phyloP scores from a whole-genome alignment of 2,329 filamentous ascomycete species.

The Paecilomyces sp. region DNA sequence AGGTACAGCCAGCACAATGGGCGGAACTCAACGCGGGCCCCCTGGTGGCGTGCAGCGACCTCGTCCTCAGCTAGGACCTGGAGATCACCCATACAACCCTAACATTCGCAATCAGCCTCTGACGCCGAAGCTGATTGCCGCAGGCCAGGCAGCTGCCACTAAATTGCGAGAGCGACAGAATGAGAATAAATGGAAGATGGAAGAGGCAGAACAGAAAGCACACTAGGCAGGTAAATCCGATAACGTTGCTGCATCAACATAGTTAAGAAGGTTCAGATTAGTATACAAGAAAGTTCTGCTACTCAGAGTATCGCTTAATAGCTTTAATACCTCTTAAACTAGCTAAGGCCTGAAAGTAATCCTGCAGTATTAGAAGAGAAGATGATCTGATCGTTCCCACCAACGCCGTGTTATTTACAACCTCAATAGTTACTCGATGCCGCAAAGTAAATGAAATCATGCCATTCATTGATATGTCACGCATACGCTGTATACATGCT shows the following conservation, averaged over 20 bases:
- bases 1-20: neutral
- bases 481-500: no score
- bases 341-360: no score
- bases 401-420: no score
- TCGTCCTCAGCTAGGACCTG: neutral
- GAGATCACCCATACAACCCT: neutral
- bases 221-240: no score
- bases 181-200: slow-evolving; percentile 8
- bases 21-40: neutral
- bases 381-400: no score
- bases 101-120: neutral
- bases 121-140: neutral
- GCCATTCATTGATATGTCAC: no score
- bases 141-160: neutral
- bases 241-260: neutral
- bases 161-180: slow-evolving; percentile 1
- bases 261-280: neutral
- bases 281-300: no score
- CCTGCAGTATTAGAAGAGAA: no score
- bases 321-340: no score
- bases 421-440: no score
- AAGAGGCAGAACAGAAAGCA: slow-evolving; percentile 17
- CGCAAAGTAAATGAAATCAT: no score
- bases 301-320: no score
- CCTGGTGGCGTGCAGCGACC: neutral